Conservation (phyloP, 352 stramenopile species). For the Phytophthora capsici region DNA sequence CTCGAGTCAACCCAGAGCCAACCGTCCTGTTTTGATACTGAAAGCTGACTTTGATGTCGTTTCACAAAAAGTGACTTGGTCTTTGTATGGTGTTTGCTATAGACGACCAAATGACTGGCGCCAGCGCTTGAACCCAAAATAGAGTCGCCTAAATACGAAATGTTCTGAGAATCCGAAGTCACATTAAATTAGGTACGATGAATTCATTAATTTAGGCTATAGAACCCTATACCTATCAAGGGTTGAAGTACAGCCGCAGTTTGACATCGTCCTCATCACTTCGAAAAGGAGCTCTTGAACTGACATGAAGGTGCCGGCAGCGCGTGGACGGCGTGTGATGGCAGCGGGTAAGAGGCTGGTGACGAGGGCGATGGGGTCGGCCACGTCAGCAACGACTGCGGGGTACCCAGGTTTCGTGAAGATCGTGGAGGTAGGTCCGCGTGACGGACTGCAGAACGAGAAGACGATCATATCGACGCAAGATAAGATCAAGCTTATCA, state of each 20-base stretch:
- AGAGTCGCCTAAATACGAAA: background rate
- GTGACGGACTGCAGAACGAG: conserved; percentile 98
- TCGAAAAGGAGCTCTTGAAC: background rate
- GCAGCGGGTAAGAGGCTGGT: conserved; percentile 3
- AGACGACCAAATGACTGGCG: conserved; percentile 29
- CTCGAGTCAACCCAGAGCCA: conserved; percentile 22
- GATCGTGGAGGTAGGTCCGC: conserved; percentile 95
- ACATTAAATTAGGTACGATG: background rate
- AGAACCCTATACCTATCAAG: background rate
- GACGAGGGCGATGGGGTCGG: conserved; percentile 20
- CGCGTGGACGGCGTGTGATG: conserved; percentile 4
- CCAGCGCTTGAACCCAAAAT: conserved; percentile 19
- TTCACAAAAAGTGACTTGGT: conserved; percentile 26
- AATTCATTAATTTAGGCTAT: conserved; percentile 2
- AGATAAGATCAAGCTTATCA: conserved; percentile 93
- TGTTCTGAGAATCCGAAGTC: background rate
- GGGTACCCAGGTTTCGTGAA: conserved; percentile 82
- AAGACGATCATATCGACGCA: conserved; percentile 83
- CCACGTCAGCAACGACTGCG: background rate
- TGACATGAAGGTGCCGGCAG: conserved; percentile 10
- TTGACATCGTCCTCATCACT: conserved; percentile 8
- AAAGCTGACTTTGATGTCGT: conserved; percentile 10
- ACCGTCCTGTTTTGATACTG: conserved; percentile 37
- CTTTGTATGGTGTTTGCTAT: conserved; percentile 45
- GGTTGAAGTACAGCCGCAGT: conserved; percentile 25